A percentile compares a stretch with the other conserved stretches of the same genome.
These are phyloP conservation scores for Vigna unguiculata DNA, from an alignment of 306 rosid species.

Conservation along the genomic window DNA sequence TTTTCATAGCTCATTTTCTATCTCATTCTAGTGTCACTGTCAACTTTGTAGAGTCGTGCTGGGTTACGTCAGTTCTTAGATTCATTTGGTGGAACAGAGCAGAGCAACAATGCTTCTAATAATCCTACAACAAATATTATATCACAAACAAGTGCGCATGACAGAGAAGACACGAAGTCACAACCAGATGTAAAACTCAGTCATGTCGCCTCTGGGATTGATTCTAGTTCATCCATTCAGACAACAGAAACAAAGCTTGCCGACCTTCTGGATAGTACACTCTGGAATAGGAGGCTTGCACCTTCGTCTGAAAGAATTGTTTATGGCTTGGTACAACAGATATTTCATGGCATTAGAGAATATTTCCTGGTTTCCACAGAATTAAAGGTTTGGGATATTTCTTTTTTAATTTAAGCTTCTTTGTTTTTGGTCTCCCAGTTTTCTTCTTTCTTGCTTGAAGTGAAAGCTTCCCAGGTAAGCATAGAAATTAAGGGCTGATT, in stretches of 20 bases:
- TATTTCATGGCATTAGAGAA: constrained; percentile 95
- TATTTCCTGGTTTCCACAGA: constrained; percentile 96
- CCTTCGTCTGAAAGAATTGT: constrained; percentile 98
- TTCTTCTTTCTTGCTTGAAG: constrained; percentile 27
- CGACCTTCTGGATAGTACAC: constrained; percentile 97
- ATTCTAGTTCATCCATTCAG: constrained; percentile 66
- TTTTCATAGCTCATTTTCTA: constrained; percentile 33
- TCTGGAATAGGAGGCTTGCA: constrained; percentile 96
- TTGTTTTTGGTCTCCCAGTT: background rate
- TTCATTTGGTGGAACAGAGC: constrained; percentile 94
- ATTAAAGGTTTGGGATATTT: constrained; percentile 76
- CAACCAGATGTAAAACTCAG: constrained; percentile 91
- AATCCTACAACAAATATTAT: constrained; percentile 53
- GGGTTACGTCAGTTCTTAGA: constrained; percentile 95
- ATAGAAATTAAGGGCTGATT: constrained; percentile 22
- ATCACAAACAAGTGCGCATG: constrained; percentile 66
- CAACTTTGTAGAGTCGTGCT: constrained; percentile 78
- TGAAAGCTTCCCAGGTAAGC: constrained; percentile 8
- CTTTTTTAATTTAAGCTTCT: constrained; percentile 26
- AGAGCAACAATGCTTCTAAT: constrained; percentile 56
- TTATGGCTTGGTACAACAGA: constrained; percentile 95
- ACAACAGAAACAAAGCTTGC: constrained; percentile 91
- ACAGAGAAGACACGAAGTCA: constrained; percentile 78
- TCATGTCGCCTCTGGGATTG: constrained; percentile 81
- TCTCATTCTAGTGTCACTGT: constrained; percentile 42